These are phyloP conservation scores for Pythium aristosporum DNA, from an alignment of 352 stramenopile species.

Conservation along the genomic window DNA sequence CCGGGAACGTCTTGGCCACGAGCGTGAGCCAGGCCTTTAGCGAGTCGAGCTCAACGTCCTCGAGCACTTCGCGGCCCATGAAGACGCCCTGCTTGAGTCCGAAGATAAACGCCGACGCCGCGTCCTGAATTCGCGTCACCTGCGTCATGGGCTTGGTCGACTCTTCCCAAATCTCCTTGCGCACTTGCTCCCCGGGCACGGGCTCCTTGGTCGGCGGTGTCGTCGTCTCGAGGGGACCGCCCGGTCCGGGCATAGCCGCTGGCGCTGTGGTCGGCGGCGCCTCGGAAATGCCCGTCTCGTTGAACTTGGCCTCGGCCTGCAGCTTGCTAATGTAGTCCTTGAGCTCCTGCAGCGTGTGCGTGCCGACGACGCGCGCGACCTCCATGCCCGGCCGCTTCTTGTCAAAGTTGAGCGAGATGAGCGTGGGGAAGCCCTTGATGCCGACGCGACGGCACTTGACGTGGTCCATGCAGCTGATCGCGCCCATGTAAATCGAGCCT, in stretches of 20 bases:
- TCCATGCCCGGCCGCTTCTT: constrained; percentile 57
- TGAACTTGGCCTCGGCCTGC: constrained; percentile 60
- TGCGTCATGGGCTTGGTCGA: constrained; percentile 72
- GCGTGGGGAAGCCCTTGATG: constrained; percentile 81
- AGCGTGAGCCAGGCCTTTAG: constrained; percentile 78
- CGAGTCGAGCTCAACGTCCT: constrained; percentile 74
- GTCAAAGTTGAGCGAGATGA: constrained; percentile 82
- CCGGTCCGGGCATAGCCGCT: neutral
- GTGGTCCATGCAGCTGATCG: constrained; percentile 85
- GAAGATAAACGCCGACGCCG: constrained; percentile 77
- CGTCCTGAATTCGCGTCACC: constrained; percentile 75
- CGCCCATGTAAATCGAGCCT: constrained; percentile 66
- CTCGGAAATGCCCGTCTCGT: constrained; percentile 60
- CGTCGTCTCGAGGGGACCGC: constrained; percentile 3
- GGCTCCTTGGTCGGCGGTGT: constrained; percentile 21
- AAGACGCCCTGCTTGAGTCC: constrained; percentile 76
- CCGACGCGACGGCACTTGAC: constrained; percentile 76
- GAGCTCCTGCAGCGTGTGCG: constrained; percentile 76
- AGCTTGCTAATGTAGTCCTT: constrained; percentile 68
- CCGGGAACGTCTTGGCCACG: constrained; percentile 71
- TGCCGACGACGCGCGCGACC: constrained; percentile 76
- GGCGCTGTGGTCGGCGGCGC: constrained; percentile 28
- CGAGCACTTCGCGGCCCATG: constrained; percentile 70
- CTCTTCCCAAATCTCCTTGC: constrained; percentile 68
- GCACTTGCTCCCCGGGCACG: constrained; percentile 40